A percentile compares a stretch with the other conserved stretches of the same genome.
phyloP scores from a whole-genome alignment of 192 early-diverging fungal species.

The Coemansia sp. region DNA sequence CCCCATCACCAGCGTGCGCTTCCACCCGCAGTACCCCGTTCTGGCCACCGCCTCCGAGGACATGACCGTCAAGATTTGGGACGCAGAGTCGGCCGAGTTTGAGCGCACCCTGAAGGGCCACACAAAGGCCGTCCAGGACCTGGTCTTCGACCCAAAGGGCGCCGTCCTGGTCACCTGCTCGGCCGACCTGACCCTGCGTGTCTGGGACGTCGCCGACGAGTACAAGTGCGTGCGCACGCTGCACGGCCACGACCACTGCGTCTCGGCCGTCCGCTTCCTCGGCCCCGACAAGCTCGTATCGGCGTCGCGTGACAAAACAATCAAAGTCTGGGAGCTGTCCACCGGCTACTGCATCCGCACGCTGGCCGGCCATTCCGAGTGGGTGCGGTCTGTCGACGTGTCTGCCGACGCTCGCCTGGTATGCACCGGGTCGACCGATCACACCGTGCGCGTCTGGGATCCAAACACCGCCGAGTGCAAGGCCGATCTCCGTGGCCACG shows the following conservation, averaged over 20 bases:
- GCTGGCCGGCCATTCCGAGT: conserved; percentile 76
- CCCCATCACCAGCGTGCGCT: conserved; percentile 77
- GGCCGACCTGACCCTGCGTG: conserved; percentile 84
- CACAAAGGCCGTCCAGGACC: conserved; percentile 90
- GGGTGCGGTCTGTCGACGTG: conserved; percentile 76
- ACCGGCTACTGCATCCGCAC: conserved; percentile 80
- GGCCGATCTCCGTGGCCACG: conserved; percentile 83
- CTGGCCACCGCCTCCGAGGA: conserved; percentile 91
- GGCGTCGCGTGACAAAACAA: conserved; percentile 86
- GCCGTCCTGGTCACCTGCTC: conserved; percentile 85
- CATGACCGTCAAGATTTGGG: conserved; percentile 90
- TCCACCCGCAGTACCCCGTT: conserved; percentile 82
- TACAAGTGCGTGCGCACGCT: conserved; percentile 82
- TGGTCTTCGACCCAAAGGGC: conserved; percentile 83
- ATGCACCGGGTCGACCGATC: conserved; percentile 81
- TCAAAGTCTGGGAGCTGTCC: conserved; percentile 86
- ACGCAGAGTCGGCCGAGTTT: conserved; percentile 89
- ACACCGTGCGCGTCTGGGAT: conserved; percentile 88
- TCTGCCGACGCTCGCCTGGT: conserved; percentile 70
- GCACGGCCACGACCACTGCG: conserved; percentile 90
- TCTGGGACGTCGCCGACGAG: conserved; percentile 88
- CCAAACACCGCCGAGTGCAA: conserved; percentile 66
- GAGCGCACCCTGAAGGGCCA: conserved; percentile 93
- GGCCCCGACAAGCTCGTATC: conserved; percentile 78
- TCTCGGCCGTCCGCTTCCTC: conserved; percentile 82